Base-by-base conservation (phyloP, 352 stramenopile genomes). In the Phytophthora pistaciae region DNA sequence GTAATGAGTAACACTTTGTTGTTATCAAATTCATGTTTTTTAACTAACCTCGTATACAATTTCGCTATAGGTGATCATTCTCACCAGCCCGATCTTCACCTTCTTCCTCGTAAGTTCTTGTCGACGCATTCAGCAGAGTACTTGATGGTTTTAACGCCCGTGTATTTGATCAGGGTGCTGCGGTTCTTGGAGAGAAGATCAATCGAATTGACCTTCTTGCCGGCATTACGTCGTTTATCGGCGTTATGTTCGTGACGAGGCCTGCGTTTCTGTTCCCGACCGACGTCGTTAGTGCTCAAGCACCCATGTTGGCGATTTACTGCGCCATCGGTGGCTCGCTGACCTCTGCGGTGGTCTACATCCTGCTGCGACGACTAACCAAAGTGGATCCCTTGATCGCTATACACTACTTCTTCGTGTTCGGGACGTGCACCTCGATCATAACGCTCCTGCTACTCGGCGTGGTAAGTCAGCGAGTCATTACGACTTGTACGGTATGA, bases 201-300 rank as follows among this genome's bases (percentile, higher is more conserved):
- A 80, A 88, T 36, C 70, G 71, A 18, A 23, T 87, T 56, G 79
- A 86, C 57, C 77, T 88, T 27, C 29, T 77, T 14, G 74, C 70
- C 9, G 75, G 79, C 0, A 29, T 90, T 25, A 71, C 83, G 23
- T 89, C 83, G 11, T 90, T 86, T 56, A 31, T 79, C 10, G 83
- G 83, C 14, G 82, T 91, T 1, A 60, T 91, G 48, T 88, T 88
- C 60, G 83, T 91, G 42, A 75, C 82, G 6, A 75, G 80, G 6
- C 84, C 84, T 20, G 79, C 79, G 14, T 78, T 84, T 49, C 64
- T 91, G 31, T 91, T 91, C 63, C 75, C 80, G 27, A 66, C 60
- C 5, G 58, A 75, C 10, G 55, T 25, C 23, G 55, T 49, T 3
- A 68, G 53, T 6, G 60, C 48, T n/a, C 21, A 79, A n/a, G 59